Conservation (phyloP, 148 eudicot species). For the Vaccinium darrowii region DNA sequence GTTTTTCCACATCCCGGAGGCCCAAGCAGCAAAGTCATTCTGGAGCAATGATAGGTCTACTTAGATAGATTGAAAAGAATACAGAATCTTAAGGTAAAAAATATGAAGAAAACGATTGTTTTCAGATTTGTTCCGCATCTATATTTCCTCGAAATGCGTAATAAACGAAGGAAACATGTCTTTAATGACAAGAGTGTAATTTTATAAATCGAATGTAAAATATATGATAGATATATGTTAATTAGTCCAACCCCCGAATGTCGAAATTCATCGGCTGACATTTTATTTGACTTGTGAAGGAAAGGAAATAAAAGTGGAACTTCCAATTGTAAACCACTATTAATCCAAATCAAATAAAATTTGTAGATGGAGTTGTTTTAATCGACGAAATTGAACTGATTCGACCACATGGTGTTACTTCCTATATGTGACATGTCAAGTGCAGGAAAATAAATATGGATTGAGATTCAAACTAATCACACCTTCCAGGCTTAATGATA, state of each 20-base stretch:
- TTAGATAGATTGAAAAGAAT: not conserved
- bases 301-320: not conserved
- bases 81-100: too few species aligned
- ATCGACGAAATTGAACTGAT: not conserved
- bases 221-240: not conserved
- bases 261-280: not conserved
- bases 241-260: not conserved
- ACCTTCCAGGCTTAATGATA: slow-evolving; percentile 60
- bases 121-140: too few species aligned
- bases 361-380: not conserved
- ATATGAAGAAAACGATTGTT: not conserved
- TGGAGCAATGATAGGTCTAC: slow-evolving; percentile 29
- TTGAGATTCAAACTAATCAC: not conserved
- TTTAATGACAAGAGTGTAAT: too few species aligned
- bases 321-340: not conserved
- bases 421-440: not conserved
- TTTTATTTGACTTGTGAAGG: too few species aligned
- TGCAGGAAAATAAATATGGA: not conserved
- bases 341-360: not conserved
- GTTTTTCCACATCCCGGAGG: slow-evolving; percentile 51
- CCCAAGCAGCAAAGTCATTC: slow-evolving; percentile 50
- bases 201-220: not conserved
- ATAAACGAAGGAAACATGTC: too few species aligned
- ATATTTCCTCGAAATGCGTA: too few species aligned
- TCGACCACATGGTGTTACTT: not conserved